Conservation (phyloP, 2,329 filamentous ascomycete genomes). For the Alternaria ventricosa region DNA sequence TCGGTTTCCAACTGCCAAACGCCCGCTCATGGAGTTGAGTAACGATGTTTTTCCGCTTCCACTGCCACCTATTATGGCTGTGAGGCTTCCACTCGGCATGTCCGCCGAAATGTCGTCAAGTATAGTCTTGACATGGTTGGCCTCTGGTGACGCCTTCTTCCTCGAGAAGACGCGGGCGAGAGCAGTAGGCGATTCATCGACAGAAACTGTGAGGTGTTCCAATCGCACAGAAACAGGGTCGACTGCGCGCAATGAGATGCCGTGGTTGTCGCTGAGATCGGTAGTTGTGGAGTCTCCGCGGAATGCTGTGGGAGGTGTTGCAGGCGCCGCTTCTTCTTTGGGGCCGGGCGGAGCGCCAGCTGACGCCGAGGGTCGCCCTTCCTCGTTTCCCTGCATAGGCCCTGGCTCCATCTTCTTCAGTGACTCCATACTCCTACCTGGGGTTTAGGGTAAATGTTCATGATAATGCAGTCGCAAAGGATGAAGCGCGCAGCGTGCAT, state of each 20-base stretch:
- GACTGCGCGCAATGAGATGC: constrained; percentile 57
- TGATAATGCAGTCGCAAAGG: constrained; percentile 8
- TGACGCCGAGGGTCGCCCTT: neutral
- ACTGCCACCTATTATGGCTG: constrained; percentile 77
- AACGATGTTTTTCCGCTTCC: constrained; percentile 68
- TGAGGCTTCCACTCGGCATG: constrained; percentile 70
- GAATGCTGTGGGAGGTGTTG: constrained; percentile 14
- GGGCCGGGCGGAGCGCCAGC: constrained; percentile 2
- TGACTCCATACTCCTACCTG: constrained; percentile 18
- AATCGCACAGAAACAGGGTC: constrained; percentile 62
- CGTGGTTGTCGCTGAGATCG: constrained; percentile 36
- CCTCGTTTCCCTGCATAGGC: neutral
- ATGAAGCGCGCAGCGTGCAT: constrained; percentile 3
- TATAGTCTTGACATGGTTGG: constrained; percentile 55
- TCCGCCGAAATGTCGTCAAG: constrained; percentile 69
- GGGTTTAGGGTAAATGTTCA: constrained; percentile 11
- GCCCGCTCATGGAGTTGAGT: constrained; percentile 73
- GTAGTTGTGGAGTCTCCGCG: constrained; percentile 23
- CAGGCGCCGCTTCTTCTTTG: neutral
- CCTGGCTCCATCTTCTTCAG: constrained; percentile 17
- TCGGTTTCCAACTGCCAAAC: constrained; percentile 66
- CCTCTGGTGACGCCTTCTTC: constrained; percentile 29
- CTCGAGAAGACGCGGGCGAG: constrained; percentile 33
- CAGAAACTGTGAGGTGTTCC: constrained; percentile 61
- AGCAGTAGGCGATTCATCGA: constrained; percentile 62